Base-by-base conservation (phyloP, 1,284 basidiomycete species). In the Fomitopsis schrenkii region DNA sequence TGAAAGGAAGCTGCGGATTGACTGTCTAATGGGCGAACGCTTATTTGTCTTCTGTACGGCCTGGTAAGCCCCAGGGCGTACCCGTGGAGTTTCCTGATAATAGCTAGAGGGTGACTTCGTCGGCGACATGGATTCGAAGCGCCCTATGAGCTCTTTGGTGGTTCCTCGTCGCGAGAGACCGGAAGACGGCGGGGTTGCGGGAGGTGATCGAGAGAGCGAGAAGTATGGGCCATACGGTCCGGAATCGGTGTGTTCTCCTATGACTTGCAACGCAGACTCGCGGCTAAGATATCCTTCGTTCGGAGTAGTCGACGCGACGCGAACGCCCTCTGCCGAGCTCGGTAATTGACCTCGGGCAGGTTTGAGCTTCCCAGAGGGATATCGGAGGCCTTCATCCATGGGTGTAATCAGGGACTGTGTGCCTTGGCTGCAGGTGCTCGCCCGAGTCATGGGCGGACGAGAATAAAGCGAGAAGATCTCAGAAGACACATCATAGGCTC, bases 1-100 rank as follows among this genome's bases (percentile, higher is more conserved):
- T 3, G 86, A 82, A 45, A 91, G 74, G 28, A 90, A 72, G 67
- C 85, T 90, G 46, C 82, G 80, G 66, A 91, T 77, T 26, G 88
- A 90, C 68, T 83, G 83, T 40, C 86, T 81, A 50, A 90, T 75
- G 2, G 85, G 84, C 17, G 84, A 87, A n/a, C 73, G 68, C 60
- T 71, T 72, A 55, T 62, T 64, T 57, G 67, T 70, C 62, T 64
- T 67, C 55, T 68, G 64, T 4, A 54, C 28, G 6, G 60, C 50
- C 22, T 36, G 45, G 28, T 62, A 56, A 15, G 60, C 30, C 46
- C 55, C 48, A 26, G 60, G 45, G 7, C 50, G 42, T 40, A 19
- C 5, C 9, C 28, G 28, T 22, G 48, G 28, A 53, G n/a, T 59
- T 14, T 38, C 52, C 10, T 10, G 33, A 15, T 3, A 10, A n/a